A percentile compares a stretch with the other conserved stretches of the same genome.
Conservation (phyloP, 2,329 filamentous ascomycete species). For the Trichoderma aggressivum region DNA sequence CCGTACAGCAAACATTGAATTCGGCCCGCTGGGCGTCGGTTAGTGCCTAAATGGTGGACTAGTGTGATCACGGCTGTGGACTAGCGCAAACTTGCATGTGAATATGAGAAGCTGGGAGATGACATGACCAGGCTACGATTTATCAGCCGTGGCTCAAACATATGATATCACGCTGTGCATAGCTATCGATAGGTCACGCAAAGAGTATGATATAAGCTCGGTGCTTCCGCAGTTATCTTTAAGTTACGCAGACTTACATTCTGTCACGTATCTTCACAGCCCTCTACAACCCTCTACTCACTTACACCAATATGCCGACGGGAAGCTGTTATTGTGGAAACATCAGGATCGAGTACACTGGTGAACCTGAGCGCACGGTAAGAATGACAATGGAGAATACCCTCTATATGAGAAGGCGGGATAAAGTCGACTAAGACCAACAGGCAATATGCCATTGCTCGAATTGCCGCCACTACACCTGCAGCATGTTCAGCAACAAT, state of each 20-base stretch:
- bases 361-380: neutral
- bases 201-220: neutral
- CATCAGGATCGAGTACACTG: neutral
- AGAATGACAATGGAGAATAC: neutral
- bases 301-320: neutral
- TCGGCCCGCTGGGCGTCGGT: neutral
- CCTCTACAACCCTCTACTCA: neutral
- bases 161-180: neutral
- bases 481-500: neutral
- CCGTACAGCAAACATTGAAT: neutral
- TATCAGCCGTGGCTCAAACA: neutral
- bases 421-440: neutral
- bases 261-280: neutral
- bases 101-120: neutral
- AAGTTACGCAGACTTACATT: neutral
- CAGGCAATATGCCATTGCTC: neutral
- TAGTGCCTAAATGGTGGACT: neutral
- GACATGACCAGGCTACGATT: neutral
- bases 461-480: neutral
- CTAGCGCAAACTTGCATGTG: neutral
- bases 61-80: neutral
- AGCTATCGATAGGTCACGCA: neutral
- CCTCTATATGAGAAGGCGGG: neutral
- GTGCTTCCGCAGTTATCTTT: neutral
- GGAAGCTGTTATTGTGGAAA: neutral